phyloP scores from a whole-genome alignment of 805 yeast genomes.

The Starmerella riodocensis region DNA sequence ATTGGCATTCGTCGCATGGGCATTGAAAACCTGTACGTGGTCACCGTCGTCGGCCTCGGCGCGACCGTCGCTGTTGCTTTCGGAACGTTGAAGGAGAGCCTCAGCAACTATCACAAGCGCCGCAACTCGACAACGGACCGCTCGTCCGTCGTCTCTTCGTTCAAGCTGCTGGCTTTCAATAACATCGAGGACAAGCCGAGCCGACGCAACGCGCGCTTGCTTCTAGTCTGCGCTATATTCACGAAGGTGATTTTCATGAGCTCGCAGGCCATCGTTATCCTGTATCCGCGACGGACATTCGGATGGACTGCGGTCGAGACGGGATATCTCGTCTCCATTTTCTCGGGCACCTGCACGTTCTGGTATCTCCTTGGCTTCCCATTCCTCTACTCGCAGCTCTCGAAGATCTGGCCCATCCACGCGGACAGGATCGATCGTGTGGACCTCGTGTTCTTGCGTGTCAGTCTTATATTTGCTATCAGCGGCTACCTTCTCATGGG shows the following conservation, averaged over 20 bases:
- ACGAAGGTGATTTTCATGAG: conserved; percentile 18
- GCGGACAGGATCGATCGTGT: conserved; percentile 18
- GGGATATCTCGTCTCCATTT: conserved; percentile 25
- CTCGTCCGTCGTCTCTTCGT: conserved; percentile 5
- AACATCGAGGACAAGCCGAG: conserved; percentile 11
- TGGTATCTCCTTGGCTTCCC: conserved; percentile 24
- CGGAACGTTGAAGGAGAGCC: conserved; percentile 17
- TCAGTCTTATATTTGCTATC: conserved; percentile 20
- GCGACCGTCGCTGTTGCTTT: conserved; percentile 8
- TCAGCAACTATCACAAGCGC: conserved; percentile 15
- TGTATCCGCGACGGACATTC: conserved; percentile 24
- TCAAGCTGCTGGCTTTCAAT: conserved; percentile 14
- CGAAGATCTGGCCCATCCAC: conserved; percentile 14
- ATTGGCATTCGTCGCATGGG: conserved; percentile 11
- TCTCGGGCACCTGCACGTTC: conserved; percentile 22
- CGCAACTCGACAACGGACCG: conserved; percentile 15
- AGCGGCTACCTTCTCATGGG: conserved; percentile 21
- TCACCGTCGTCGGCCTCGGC: conserved; percentile 6
- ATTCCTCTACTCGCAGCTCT: conserved; percentile 14
- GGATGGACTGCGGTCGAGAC: conserved; percentile 26
- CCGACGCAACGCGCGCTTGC: conserved; percentile 21
- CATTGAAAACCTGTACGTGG: conserved; percentile 14
- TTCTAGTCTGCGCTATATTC: conserved; percentile 15
- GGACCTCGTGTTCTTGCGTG: conserved; percentile 19
- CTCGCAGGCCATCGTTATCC: conserved; percentile 16